Percentiles rank a stretch among this genome's conserved stretches.
phyloP scores from a whole-genome alignment of 108 stramenopile genomes.

The Conticribra weissflogii region DNA sequence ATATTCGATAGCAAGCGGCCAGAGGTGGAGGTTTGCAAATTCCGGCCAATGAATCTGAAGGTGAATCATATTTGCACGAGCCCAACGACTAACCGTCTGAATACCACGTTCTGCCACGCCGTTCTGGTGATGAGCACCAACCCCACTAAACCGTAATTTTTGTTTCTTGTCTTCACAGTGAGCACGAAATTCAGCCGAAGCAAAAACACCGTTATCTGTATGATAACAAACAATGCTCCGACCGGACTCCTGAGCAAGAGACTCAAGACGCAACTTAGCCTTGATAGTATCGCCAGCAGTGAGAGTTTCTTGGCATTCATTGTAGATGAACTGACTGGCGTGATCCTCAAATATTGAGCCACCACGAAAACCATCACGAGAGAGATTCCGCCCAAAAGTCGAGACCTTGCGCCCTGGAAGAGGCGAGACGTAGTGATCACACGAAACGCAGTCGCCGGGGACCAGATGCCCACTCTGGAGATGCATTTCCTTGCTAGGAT shows the following conservation, averaged over 20 bases:
- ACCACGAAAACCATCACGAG: background rate
- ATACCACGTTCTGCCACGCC: conserved; percentile 60
- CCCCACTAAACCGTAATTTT: conserved; percentile 40
- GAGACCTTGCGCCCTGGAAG: background rate
- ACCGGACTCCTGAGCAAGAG: background rate
- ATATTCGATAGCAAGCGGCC: conserved; percentile 52
- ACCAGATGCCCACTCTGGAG: background rate
- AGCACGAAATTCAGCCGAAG: conserved; percentile 19
- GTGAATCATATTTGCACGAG: conserved; percentile 58
- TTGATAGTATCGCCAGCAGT: background rate
- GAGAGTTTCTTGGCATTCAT: background rate
- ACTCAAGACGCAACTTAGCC: background rate
- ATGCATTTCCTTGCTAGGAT: background rate
- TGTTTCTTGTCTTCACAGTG: conserved; percentile 31
- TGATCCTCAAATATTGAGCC: background rate
- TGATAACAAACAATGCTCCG: conserved; percentile 13
- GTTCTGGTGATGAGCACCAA: conserved; percentile 71
- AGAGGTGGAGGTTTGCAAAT: conserved; percentile 21
- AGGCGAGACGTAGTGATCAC: background rate
- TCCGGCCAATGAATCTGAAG: conserved; percentile 54
- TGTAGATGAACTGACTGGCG: background rate
- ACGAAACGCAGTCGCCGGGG: background rate
- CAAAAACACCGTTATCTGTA: conserved; percentile 42
- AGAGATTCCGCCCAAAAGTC: background rate
- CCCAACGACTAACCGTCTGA: conserved; percentile 40